Percentiles rank a stretch among this genome's conserved stretches.
These are phyloP conservation scores for Tylopilus sp. DNA, from an alignment of 1,284 basidiomycete genomes.

Conservation along the genomic window DNA sequence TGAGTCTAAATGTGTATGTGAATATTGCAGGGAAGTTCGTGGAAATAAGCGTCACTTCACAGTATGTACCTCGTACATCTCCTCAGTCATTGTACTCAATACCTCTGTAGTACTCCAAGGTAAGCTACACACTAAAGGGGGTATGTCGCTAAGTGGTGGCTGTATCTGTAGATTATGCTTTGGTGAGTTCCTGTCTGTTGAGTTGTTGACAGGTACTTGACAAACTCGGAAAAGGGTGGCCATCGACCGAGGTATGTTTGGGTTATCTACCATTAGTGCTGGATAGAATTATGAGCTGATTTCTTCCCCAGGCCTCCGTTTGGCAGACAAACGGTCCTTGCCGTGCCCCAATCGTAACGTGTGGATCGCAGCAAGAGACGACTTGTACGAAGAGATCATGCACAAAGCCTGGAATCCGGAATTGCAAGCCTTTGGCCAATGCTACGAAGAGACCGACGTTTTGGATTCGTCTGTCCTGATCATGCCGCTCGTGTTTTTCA, in stretches of 20 bases:
- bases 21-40: slow-evolving; percentile 80
- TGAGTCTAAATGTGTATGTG: slow-evolving; percentile 26
- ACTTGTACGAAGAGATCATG: slow-evolving; percentile 90
- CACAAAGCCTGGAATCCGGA: slow-evolving; percentile 81
- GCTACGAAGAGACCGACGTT: slow-evolving; percentile 78
- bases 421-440: slow-evolving; percentile 77
- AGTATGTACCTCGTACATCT: slow-evolving; percentile 61
- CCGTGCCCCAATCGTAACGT: slow-evolving; percentile 77
- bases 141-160: slow-evolving; percentile 12
- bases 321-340: slow-evolving; percentile 90
- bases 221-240: slow-evolving; percentile 76
- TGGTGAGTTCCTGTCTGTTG: slow-evolving; percentile 60
- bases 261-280: neutral
- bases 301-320: slow-evolving; percentile 70
- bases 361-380: slow-evolving; percentile 84
- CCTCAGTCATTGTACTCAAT: slow-evolving; percentile 14
- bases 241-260: slow-evolving; percentile 78
- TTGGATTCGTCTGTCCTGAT: slow-evolving; percentile 83
- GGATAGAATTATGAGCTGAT: neutral
- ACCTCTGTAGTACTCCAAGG: slow-evolving; percentile 80
- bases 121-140: slow-evolving; percentile 42
- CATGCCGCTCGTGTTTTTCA: slow-evolving; percentile 92
- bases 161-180: slow-evolving; percentile 78
- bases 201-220: slow-evolving; percentile 15
- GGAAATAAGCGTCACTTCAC: slow-evolving; percentile 87